phyloP scores from a whole-genome alignment of 208 protist genomes.

The Herpetomonas tarakana region DNA sequence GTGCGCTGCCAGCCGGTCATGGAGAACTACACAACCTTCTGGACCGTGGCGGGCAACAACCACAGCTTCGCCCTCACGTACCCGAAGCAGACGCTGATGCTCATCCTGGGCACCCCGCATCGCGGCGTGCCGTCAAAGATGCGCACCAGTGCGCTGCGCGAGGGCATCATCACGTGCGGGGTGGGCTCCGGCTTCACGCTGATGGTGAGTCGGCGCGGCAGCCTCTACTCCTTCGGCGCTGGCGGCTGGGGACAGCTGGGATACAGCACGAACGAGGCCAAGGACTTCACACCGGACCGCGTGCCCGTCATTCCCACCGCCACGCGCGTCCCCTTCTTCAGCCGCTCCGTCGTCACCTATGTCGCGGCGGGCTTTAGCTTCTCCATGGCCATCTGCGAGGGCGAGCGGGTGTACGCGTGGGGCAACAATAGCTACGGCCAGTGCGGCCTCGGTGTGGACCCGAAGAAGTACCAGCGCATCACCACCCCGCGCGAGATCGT shows the following conservation, averaged over 20 bases:
- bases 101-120: constrained; percentile 63
- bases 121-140: constrained; percentile 41
- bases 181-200: constrained; percentile 76
- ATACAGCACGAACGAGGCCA: constrained; percentile 36
- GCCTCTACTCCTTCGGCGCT: constrained; percentile 62
- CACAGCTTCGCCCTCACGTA: constrained; percentile 72
- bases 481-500: constrained; percentile 51
- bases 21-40: constrained; percentile 65
- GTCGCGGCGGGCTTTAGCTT: constrained; percentile 60
- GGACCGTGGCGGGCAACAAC: constrained; percentile 34
- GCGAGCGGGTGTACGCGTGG: constrained; percentile 74
- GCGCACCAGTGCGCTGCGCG: constrained; percentile 40
- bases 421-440: constrained; percentile 84
- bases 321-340: constrained; percentile 62
- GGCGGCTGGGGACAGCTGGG: constrained; percentile 83
- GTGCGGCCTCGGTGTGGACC: constrained; percentile 72
- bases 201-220: constrained; percentile 62
- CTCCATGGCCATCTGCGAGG: constrained; percentile 59
- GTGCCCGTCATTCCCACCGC: constrained; percentile 66
- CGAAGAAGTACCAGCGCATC: constrained; percentile 48
- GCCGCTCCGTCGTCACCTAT: constrained; percentile 42
- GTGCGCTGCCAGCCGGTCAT: constrained; percentile 56
- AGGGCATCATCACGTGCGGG: constrained; percentile 62
- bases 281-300: constrained; percentile 50
- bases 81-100: constrained; percentile 53